These are phyloP conservation scores for Paramecium caudatum DNA, from an alignment of 73 alveolate species.

Conservation along the genomic window DNA sequence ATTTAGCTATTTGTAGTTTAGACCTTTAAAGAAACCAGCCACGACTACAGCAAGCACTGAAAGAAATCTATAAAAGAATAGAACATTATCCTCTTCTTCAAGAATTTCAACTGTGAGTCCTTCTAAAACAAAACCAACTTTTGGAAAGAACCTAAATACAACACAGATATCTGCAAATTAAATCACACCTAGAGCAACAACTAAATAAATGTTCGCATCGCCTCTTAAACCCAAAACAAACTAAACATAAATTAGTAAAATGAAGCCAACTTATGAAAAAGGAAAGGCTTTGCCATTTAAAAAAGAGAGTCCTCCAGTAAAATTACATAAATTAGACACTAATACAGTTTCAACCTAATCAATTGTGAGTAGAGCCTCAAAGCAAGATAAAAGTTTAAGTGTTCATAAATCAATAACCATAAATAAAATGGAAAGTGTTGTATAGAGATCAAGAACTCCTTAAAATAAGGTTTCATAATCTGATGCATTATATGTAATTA, in stretches of 20 bases:
- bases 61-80: no score
- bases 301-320: slow-evolving; percentile 34
- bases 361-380: background rate
- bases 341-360: background rate
- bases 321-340: background rate
- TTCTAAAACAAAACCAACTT: no score
- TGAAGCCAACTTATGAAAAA: slow-evolving; percentile 6
- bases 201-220: slow-evolving; percentile 9
- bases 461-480: background rate
- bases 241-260: slow-evolving; percentile 28
- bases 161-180: no score
- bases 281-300: background rate
- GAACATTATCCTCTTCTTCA: no score
- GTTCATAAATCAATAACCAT: slow-evolving; percentile 15
- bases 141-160: no score
- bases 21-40: no score
- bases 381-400: background rate
- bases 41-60: no score
- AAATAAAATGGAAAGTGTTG: background rate
- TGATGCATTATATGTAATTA: slow-evolving; percentile 15
- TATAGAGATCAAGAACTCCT: background rate
- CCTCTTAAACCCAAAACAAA: no score
- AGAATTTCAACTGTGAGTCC: no score
- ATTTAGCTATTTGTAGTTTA: no score
- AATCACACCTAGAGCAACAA: slow-evolving; percentile 24